phyloP scores from a whole-genome alignment of 2,329 filamentous ascomycete genomes.

The Colletotrichum sp. region DNA sequence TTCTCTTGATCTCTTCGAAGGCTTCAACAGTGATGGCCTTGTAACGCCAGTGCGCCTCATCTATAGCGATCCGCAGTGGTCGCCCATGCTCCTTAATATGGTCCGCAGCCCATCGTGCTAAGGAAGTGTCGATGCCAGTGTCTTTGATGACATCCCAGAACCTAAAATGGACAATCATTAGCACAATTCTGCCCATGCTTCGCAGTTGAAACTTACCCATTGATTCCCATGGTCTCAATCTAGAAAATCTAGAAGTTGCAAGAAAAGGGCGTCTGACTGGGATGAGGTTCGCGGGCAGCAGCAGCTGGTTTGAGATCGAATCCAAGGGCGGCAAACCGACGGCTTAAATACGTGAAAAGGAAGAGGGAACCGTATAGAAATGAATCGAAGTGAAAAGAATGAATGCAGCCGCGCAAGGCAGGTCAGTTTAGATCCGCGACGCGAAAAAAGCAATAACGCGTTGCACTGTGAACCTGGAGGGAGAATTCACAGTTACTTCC shows the following conservation, averaged over 20 bases:
- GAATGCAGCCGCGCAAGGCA: not conserved
- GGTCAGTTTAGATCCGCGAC: not conserved
- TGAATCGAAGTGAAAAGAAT: not conserved
- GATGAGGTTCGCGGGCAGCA: not conserved
- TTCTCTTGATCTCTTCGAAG: not conserved
- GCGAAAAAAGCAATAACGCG: not conserved
- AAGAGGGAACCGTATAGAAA: not conserved
- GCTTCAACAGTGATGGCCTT: not conserved
- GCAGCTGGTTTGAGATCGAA: not conserved
- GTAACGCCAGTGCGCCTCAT: not conserved
- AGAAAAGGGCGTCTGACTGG: not conserved
- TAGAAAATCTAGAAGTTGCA: not conserved
- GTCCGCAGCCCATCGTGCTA: not conserved
- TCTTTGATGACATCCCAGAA: not conserved
- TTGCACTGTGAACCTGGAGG: not conserved
- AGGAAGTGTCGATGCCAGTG: not conserved
- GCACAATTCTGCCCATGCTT: not conserved
- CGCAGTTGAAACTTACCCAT: not conserved
- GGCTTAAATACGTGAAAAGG: not conserved
- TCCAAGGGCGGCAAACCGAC: not conserved
- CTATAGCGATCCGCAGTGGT: not conserved
- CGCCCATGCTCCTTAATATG: not conserved
- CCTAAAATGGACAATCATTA: not conserved
- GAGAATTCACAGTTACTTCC: not conserved
- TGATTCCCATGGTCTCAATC: not conserved